These are phyloP conservation scores for Backusella luteola DNA, from an alignment of 192 early-diverging fungal genomes.

Conservation along the genomic window DNA sequence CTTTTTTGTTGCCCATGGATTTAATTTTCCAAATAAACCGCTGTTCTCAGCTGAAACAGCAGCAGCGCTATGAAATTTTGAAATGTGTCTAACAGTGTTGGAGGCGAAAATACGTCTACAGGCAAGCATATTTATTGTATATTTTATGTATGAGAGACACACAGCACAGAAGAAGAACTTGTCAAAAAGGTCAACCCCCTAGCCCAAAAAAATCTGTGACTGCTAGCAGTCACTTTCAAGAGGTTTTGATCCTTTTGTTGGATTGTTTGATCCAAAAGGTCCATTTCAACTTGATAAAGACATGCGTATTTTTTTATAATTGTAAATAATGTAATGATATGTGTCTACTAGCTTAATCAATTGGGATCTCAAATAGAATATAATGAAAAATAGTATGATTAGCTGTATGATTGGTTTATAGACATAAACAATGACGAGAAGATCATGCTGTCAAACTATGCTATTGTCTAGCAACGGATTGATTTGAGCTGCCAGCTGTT, in stretches of 20 bases:
- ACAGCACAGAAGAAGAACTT: not conserved
- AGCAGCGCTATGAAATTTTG: conserved; percentile 11
- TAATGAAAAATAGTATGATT: not conserved
- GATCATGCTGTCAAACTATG: too few relatives aligned
- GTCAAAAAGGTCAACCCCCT: not conserved
- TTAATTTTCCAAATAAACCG: conserved; percentile 24
- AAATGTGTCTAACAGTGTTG: not conserved
- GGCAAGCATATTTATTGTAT: not conserved
- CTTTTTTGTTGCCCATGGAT: conserved; percentile 26
- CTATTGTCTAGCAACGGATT: too few relatives aligned
- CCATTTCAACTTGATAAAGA: too few relatives aligned
- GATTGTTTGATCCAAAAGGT: too few relatives aligned
- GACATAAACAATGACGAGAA: too few relatives aligned
- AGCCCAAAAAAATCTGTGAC: not conserved
- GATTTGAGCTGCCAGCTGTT: too few relatives aligned
- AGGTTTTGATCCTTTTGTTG: too few relatives aligned
- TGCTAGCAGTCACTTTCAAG: not conserved
- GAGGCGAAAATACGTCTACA: not conserved
- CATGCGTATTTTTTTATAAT: not conserved
- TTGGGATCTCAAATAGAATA: not conserved
- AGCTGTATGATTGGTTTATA: not conserved
- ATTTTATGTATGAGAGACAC: not conserved
- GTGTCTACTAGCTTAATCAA: too few relatives aligned
- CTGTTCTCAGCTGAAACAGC: not conserved
- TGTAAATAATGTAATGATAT: too few relatives aligned